Evolutionary conservation across 768 basidiomycete species (phyloP).

Genomic region (Mycena leptocephala): DNA sequence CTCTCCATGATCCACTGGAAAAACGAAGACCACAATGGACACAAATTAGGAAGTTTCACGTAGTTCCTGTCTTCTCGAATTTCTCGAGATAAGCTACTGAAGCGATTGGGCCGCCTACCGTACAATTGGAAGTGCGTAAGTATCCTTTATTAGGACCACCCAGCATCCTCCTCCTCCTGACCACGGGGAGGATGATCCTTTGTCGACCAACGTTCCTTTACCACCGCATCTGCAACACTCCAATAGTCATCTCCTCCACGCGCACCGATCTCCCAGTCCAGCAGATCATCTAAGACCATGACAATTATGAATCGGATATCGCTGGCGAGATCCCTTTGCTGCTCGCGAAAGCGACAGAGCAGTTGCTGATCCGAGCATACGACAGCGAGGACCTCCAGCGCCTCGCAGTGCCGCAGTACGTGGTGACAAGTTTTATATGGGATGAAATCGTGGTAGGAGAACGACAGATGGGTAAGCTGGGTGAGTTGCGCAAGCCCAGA

Average conservation of each 20-base stretch:
- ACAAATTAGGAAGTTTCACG: no score
- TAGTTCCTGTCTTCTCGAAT: no score
- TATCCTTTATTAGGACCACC: no score
- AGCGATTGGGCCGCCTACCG: no score
- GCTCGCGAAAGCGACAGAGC: neutral
- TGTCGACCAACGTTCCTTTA: neutral
- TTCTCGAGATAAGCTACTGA: no score
- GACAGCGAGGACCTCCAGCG: neutral
- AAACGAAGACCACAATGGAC: no score
- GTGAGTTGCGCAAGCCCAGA: neutral
- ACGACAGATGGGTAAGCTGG: neutral
- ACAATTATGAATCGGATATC: neutral
- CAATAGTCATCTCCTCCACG: neutral
- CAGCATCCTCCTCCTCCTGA: neutral
- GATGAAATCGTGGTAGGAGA: neutral
- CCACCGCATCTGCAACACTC: neutral
- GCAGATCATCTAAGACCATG: neutral
- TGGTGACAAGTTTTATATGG: neutral
- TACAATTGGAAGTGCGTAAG: no score
- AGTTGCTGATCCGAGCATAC: neutral
- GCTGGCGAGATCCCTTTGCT: neutral
- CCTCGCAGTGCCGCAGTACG: neutral
- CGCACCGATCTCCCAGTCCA: conserved; percentile 14
- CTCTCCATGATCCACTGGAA: no score
- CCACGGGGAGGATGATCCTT: no score